phyloP scores from a whole-genome alignment of 495 filamentous ascomycete species.

The Rostrohypoxylon terebratum region DNA sequence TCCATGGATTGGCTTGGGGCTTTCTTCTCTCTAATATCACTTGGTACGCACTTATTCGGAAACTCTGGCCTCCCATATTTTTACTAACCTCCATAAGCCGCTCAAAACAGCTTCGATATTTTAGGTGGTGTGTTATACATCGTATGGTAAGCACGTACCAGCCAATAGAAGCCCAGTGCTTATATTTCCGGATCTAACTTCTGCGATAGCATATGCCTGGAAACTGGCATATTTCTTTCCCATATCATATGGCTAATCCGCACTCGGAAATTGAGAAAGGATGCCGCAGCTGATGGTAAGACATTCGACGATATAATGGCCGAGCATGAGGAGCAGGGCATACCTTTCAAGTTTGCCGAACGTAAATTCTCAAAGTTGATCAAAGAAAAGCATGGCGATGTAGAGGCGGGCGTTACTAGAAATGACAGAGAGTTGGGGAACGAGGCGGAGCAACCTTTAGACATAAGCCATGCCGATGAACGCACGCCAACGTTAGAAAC shows the following conservation, averaged over 20 bases:
- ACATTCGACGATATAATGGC: constrained; percentile 73
- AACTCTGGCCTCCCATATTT: neutral
- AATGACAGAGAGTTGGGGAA: neutral
- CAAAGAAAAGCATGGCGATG: constrained; percentile 11
- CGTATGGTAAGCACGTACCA: constrained; percentile 62
- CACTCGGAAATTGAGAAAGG: constrained; percentile 68
- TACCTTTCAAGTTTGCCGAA: constrained; percentile 58
- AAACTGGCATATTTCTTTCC: constrained; percentile 75
- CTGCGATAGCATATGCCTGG: constrained; percentile 65
- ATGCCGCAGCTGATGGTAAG: constrained; percentile 67
- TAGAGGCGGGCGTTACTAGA: constrained; percentile 13
- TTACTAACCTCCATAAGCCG: constrained; percentile 55
- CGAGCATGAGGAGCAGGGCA: constrained; percentile 50
- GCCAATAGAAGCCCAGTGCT: no score
- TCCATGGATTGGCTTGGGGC: constrained; percentile 77
- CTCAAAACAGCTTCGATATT: constrained; percentile 76
- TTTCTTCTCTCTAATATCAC: constrained; percentile 78
- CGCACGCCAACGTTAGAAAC: neutral
- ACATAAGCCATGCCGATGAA: neutral
- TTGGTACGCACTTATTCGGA: constrained; percentile 60
- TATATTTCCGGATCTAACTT: constrained; percentile 23
- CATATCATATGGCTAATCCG: constrained; percentile 76
- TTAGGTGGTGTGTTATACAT: constrained; percentile 78
- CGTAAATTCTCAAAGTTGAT: constrained; percentile 37
- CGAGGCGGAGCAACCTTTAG: neutral